Base-by-base conservation (phyloP, 2,329 filamentous ascomycete species). In the Xylariaceae sp. region DNA sequence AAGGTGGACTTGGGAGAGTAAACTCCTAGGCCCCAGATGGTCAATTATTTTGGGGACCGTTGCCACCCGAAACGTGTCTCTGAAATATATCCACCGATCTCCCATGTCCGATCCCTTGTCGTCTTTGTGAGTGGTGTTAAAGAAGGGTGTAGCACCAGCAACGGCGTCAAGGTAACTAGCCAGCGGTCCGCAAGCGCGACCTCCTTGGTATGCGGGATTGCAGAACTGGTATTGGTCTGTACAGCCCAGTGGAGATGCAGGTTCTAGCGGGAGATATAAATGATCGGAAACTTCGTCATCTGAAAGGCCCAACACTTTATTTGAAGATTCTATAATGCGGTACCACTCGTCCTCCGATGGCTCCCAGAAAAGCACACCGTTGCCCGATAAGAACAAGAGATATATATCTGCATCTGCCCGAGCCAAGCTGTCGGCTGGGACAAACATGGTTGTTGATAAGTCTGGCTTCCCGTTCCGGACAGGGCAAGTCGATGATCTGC, bases 161-260 rank as follows among this genome's bases (percentile, higher is more conserved):
- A 40, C 9, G 9, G 46, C 40, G 23, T 48, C 43, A 9, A 18
- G 9, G 2, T 41, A 18, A 31, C 43, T 44, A n/a, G 40, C 36
- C n/a, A 49, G 21, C 3, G 43, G 43, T 9, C 46, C 43, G 16
- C 46, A 48, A 13, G 32, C 19, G 1, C 27, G 34, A 29, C 18
- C 18, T 31, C 13, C 13, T 15, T 2, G 8, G 15, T 16, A 31
- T 23, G 23, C 11, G 21, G 34, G 29, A 18, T 35, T 38, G 16
- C 43, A 48, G 11, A 44, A 46, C 16, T 48, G 43, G 12, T 36
- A 27, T 17, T 46, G 43, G 3, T 37, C 19, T 2, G 31, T 18
- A 13, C 46, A 48, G 4, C 17, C 46, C 13, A 48, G 27, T 9
- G 43, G 43, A 9, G 46, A 48, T 5, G 40, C 43, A 13, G 43